Conservation (phyloP, 1,284 basidiomycete genomes). For the Coniferiporia sulphurascens region DNA sequence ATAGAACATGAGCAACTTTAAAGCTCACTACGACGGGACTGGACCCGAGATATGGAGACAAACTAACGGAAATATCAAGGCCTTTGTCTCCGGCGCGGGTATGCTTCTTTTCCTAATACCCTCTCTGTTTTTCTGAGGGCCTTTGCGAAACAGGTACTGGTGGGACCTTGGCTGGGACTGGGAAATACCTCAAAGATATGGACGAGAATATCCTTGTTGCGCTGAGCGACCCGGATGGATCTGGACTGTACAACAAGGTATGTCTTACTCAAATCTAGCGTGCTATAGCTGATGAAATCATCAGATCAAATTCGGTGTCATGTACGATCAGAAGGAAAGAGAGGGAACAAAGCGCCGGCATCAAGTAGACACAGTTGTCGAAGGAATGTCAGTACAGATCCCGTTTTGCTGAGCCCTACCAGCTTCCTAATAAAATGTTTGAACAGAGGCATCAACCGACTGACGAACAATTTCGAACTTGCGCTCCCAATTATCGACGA, state of each 20-base stretch:
- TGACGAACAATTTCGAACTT: constrained; percentile 83
- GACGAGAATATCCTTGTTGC: constrained; percentile 64
- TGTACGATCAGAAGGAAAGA: constrained; percentile 88
- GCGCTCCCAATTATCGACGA: constrained; percentile 82
- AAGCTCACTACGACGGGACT: constrained; percentile 86
- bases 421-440: background rate
- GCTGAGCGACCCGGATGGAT: constrained; percentile 91
- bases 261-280: background rate
- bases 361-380: constrained; percentile 90
- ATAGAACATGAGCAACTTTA: constrained; percentile 85
- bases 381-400: constrained; percentile 63
- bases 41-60: constrained; percentile 97
- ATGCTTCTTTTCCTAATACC: constrained; percentile 18
- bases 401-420: background rate
- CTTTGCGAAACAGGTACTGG: constrained; percentile 65
- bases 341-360: constrained; percentile 94
- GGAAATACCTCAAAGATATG: constrained; percentile 73
- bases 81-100: constrained; percentile 94
- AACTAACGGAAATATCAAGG: constrained; percentile 77
- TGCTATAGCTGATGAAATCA: background rate
- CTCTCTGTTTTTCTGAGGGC: constrained; percentile 4
- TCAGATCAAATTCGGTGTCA: constrained; percentile 86
- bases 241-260: constrained; percentile 91
- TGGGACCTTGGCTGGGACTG: constrained; percentile 88
- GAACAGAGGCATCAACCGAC: constrained; percentile 80